Evolutionary conservation across 345 rosid species (phyloP).

Genomic region (Iberis pinnata): DNA sequence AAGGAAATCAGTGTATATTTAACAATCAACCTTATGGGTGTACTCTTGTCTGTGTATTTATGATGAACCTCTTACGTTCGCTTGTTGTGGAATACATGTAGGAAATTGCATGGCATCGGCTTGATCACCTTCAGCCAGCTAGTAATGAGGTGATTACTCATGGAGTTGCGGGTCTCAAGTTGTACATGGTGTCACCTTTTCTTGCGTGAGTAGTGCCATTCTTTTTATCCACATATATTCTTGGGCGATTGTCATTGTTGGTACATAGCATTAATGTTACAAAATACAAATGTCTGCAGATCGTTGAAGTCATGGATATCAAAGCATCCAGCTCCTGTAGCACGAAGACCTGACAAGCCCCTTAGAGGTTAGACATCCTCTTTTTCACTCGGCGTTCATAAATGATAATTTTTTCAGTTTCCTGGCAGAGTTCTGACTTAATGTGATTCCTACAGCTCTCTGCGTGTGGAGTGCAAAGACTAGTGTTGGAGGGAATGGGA

Average conservation of each 20-base stretch:
- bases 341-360: slow-evolving; percentile 59
- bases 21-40: neutral
- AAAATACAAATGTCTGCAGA: slow-evolving; percentile 44
- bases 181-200: slow-evolving; percentile 96
- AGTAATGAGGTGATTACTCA: slow-evolving; percentile 77
- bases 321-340: slow-evolving; percentile 47
- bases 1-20: slow-evolving; percentile 86
- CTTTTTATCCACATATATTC: neutral
- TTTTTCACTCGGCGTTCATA: slow-evolving; percentile 9
- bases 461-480: slow-evolving; percentile 81
- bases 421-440: slow-evolving; percentile 16
- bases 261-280: slow-evolving; percentile 2
- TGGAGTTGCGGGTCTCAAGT: slow-evolving; percentile 75
- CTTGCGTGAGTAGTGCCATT: slow-evolving; percentile 52
- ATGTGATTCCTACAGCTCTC: slow-evolving; percentile 37
- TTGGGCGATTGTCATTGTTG: neutral
- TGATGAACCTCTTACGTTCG: slow-evolving; percentile 13
- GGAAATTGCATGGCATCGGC: slow-evolving; percentile 96
- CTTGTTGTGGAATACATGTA: slow-evolving; percentile 31
- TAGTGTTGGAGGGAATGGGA: slow-evolving; percentile 40
- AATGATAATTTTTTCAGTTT: neutral
- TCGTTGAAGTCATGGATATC: slow-evolving; percentile 68
- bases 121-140: slow-evolving; percentile 81
- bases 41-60: slow-evolving; percentile 13
- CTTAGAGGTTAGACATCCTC: slow-evolving; percentile 41